Evolutionary conservation across 2,329 filamentous ascomycete species (phyloP).

Genomic region (Leptosphaerulina australis): DNA sequence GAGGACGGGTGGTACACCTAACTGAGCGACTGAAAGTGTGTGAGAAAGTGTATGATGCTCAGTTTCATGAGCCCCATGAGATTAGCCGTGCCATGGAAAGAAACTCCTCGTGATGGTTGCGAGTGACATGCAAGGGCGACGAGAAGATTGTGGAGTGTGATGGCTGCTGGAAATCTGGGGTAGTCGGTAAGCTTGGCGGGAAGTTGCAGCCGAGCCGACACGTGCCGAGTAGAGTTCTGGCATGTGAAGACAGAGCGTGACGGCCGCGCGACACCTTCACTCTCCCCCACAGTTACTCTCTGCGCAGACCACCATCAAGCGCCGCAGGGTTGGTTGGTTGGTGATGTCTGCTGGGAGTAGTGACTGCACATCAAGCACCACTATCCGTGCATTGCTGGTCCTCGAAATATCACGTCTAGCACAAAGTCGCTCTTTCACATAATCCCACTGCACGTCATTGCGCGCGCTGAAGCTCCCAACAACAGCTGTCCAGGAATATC

Average conservation of each 20-base stretch:
- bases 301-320: conserved; percentile 1
- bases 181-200: conserved; percentile 1
- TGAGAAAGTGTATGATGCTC: background rate
- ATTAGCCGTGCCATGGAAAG: background rate
- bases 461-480: conserved; percentile 21
- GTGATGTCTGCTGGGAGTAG: conserved; percentile 20
- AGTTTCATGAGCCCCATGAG: background rate
- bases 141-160: conserved; percentile 7
- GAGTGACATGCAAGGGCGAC: conserved; percentile 14
- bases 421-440: conserved; percentile 1
- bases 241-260: conserved; percentile 6
- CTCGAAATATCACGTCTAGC: conserved; percentile 3
- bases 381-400: conserved; percentile 4
- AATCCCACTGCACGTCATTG: conserved; percentile 21
- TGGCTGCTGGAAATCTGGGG: conserved; percentile 12
- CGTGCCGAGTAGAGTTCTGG: conserved; percentile 12
- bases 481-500: conserved; percentile 1
- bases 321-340: conserved; percentile 6
- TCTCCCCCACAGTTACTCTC: background rate
- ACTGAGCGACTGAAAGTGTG: no score
- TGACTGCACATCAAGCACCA: conserved; percentile 20
- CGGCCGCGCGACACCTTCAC: conserved; percentile 1
- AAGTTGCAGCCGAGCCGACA: conserved; percentile 10
- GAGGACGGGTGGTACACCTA: conserved; percentile 2
- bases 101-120: conserved; percentile 3